A percentile compares a stretch with the other conserved stretches of the same genome.
Evolutionary conservation across 176 grass and related monocot species (phyloP).

Genomic region (Dendrocalamus sinicus): DNA sequence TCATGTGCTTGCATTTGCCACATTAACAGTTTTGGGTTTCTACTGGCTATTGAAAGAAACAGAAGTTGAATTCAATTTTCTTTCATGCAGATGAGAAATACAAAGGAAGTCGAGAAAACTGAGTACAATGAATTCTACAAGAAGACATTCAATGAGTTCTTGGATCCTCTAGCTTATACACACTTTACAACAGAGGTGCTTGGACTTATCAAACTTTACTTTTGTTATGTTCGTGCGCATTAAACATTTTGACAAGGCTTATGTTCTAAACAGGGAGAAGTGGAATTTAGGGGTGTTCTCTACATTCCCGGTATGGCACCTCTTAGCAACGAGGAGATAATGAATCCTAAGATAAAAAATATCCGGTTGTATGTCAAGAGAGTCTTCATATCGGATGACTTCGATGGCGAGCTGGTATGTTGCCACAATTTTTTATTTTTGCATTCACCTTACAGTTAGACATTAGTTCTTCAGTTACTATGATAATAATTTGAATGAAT

Average conservation of each 20-base stretch:
- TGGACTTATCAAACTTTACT: neutral
- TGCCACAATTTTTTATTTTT: neutral
- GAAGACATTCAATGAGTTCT: constrained; percentile 93
- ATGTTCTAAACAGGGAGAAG: constrained; percentile 71
- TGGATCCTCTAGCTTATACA: constrained; percentile 78
- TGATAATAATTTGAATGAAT: neutral
- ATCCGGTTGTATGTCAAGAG: constrained; percentile 90
- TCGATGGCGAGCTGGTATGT: constrained; percentile 87
- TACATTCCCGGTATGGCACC: constrained; percentile 94
- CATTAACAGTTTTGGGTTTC: neutral
- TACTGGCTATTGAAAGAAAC: neutral
- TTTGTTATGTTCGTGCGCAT: constrained; percentile 27
- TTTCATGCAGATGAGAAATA: constrained; percentile 79
- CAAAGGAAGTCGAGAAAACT: constrained; percentile 76
- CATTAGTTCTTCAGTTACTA: neutral
- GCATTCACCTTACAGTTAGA: neutral
- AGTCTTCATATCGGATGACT: constrained; percentile 92
- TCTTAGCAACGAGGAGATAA: constrained; percentile 81
- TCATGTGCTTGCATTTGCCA: neutral
- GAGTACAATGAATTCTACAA: constrained; percentile 96
- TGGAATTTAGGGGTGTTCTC: constrained; percentile 93
- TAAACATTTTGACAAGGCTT: constrained; percentile 25
- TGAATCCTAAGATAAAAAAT: constrained; percentile 93
- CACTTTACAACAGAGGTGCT: constrained; percentile 89
- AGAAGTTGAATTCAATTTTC: neutral